Evolutionary conservation across 164 flowering plant genomes (phyloP).

Genomic region (Echeveria elegans): DNA sequence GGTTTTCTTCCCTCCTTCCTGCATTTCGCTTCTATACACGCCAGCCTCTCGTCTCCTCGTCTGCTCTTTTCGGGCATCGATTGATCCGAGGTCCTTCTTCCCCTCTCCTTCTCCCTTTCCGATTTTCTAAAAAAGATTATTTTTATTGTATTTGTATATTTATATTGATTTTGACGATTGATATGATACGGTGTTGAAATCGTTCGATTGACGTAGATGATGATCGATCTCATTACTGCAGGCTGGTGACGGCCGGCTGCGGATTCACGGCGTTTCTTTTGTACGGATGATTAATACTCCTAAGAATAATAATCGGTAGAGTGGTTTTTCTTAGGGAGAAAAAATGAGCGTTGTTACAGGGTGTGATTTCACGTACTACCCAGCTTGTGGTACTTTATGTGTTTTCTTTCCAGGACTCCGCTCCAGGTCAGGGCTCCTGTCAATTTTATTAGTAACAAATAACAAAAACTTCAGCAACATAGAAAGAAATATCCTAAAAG

Average conservation of each 20-base stretch:
- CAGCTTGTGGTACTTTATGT: constrained; percentile 83
- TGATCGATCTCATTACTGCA: background rate
- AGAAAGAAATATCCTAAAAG: background rate
- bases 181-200: background rate
- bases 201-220: too few relatives aligned
- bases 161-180: background rate
- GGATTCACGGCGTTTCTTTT: too few relatives aligned
- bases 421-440: constrained; percentile 94
- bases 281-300: too few relatives aligned
- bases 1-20: constrained; percentile 17
- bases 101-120: too few relatives aligned
- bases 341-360: constrained; percentile 57
- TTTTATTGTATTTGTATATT: background rate
- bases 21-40: too few relatives aligned
- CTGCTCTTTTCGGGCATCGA: constrained; percentile 18
- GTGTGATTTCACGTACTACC: constrained; percentile 81
- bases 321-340: background rate
- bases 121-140: too few relatives aligned
- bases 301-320: too few relatives aligned
- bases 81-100: constrained; percentile 28
- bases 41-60: constrained; percentile 33
- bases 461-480: background rate
- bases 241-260: background rate
- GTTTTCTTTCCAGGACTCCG: constrained; percentile 79
- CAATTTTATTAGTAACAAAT: too few relatives aligned